Evolutionary conservation across 1,139 yeast genomes (phyloP).

Genomic region (Candida pseudocylindracea): DNA sequence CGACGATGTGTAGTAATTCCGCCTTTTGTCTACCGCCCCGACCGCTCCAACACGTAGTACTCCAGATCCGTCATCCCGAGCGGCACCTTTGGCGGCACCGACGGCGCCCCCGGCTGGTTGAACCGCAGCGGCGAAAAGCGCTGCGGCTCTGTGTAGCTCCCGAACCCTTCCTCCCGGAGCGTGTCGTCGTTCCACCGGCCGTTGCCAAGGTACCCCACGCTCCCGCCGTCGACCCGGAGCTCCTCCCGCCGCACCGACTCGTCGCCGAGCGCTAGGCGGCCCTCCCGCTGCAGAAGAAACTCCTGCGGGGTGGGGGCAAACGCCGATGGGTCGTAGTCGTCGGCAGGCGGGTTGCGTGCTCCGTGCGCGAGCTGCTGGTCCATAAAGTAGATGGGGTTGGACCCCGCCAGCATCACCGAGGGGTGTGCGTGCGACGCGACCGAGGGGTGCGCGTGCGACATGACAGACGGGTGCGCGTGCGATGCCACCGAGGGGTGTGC

Average conservation of each 20-base stretch:
- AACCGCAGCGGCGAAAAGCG: conserved; percentile 11
- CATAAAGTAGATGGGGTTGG: too few relatives aligned
- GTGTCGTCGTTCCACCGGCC: conserved; percentile 5
- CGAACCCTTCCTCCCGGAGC: not conserved
- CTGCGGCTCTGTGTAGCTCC: conserved; percentile 11
- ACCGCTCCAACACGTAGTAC: conserved; percentile 16
- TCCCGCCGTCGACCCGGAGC: conserved; percentile 5
- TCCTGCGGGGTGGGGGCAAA: not conserved
- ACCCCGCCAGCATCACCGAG: too few relatives aligned
- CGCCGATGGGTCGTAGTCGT: not conserved
- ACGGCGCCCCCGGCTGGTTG: conserved; percentile 11
- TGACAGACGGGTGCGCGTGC: too few relatives aligned
- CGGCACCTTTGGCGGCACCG: conserved; percentile 33
- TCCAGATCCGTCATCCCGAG: conserved; percentile 23
- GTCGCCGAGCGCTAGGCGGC: conserved; percentile 11
- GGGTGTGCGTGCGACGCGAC: too few relatives aligned
- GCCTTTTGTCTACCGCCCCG: too few relatives aligned
- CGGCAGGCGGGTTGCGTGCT: not conserved
- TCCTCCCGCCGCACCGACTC: conserved; percentile 7
- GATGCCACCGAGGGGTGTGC: too few relatives aligned
- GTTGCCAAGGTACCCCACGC: conserved; percentile 9
- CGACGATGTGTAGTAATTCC: conserved; percentile 2
- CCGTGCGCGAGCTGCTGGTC: not conserved
- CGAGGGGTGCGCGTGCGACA: too few relatives aligned
- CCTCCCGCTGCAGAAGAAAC: not conserved